Conservation (phyloP, 352 stramenopile species). For the Pythium dissimile region DNA sequence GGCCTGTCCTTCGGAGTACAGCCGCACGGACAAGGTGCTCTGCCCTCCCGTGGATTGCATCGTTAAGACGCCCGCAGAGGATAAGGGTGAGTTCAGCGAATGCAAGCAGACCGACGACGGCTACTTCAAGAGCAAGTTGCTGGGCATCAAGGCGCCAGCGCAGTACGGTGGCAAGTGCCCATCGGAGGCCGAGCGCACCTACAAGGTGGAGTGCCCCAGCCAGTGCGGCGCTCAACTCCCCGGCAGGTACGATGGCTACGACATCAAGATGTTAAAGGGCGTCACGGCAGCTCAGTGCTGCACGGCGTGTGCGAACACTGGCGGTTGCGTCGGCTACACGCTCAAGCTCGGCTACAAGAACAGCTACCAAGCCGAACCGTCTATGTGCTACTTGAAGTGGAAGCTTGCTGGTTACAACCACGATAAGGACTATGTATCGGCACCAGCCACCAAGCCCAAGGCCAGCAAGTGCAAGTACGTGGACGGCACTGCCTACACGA, state of each 20-base stretch:
- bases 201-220: neutral
- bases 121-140: neutral
- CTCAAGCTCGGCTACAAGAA: neutral
- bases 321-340: neutral
- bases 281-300: neutral
- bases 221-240: neutral
- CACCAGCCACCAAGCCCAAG: neutral
- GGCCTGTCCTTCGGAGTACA: neutral
- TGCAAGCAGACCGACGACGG: neutral
- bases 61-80: no score
- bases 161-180: slow-evolving; percentile 1
- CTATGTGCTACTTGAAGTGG: neutral
- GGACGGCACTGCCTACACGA: neutral
- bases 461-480: neutral
- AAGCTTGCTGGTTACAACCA: neutral
- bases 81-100: no score
- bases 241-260: neutral
- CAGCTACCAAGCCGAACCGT: neutral
- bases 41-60: no score
- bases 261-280: neutral
- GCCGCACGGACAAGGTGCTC: neutral
- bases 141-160: neutral
- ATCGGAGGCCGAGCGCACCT: neutral
- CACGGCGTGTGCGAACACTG: neutral
- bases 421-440: neutral